Conservation (phyloP, 352 stramenopile species). For the Pythium inflatum region DNA sequence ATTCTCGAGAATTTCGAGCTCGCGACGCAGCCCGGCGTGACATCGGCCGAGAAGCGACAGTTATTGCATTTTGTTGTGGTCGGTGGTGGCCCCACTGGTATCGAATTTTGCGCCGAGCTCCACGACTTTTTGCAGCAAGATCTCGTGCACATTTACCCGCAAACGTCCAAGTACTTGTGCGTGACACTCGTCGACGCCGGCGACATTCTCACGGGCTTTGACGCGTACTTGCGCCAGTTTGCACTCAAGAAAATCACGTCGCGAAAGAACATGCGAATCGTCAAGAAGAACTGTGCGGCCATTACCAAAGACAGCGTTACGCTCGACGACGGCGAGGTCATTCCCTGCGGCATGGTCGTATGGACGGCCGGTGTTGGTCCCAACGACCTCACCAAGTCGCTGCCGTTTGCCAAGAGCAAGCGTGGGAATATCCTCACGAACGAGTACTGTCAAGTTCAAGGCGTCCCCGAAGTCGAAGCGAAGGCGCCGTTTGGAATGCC, state of each 20-base stretch:
- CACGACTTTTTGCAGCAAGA: conserved; percentile 94
- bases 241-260: conserved; percentile 79
- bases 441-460: conserved; percentile 81
- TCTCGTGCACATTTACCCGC: conserved; percentile 80
- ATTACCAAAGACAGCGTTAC: conserved; percentile 68
- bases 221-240: conserved; percentile 66
- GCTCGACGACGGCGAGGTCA: conserved; percentile 58
- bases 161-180: conserved; percentile 70
- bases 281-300: conserved; percentile 81
- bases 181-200: conserved; percentile 76
- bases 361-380: conserved; percentile 81
- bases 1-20: conserved; percentile 95
- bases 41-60: conserved; percentile 82
- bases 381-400: conserved; percentile 79
- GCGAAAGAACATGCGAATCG: conserved; percentile 77
- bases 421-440: conserved; percentile 84
- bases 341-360: conserved; percentile 68
- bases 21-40: conserved; percentile 87
- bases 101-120: conserved; percentile 97
- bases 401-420: conserved; percentile 79
- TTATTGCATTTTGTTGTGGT: conserved; percentile 98
- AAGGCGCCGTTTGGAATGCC: conserved; percentile 66
- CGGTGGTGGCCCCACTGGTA: conserved; percentile 93
- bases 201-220: conserved; percentile 78
- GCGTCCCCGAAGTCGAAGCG: conserved; percentile 58